A percentile compares a stretch with the other conserved stretches of the same genome.
phyloP scores from a whole-genome alignment of 345 rosid species.

The Iberis pinnata region DNA sequence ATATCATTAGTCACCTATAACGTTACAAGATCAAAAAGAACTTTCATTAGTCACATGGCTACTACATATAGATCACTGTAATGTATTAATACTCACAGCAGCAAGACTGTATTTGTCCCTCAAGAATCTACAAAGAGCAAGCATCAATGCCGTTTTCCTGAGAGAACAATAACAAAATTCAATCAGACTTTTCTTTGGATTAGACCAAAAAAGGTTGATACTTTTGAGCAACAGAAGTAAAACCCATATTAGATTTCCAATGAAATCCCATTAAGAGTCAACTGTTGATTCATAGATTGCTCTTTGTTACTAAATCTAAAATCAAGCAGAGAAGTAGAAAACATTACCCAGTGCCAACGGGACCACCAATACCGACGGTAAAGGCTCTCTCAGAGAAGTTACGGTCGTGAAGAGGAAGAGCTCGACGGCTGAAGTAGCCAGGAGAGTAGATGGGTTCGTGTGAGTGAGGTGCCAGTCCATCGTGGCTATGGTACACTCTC shows the following conservation, averaged over 20 bases:
- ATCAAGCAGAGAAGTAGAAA: not conserved
- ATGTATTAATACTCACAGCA: slow-evolving; percentile 51
- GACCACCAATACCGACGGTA: slow-evolving; percentile 94
- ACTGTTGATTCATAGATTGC: not conserved
- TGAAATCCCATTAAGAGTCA: not conserved
- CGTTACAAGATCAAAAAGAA: not conserved
- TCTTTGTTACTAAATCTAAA: not conserved
- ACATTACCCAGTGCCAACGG: slow-evolving; percentile 88
- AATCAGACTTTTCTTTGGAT: too few relatives aligned
- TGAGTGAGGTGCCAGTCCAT: slow-evolving; percentile 95
- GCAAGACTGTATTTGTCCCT: slow-evolving; percentile 93
- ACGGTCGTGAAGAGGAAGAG: slow-evolving; percentile 64
- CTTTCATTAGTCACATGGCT: not conserved
- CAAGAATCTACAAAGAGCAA: slow-evolving; percentile 67
- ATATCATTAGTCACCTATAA: slow-evolving; percentile 92
- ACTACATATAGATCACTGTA: not conserved
- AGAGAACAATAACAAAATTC: slow-evolving; percentile 1
- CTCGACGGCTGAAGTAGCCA: slow-evolving; percentile 82
- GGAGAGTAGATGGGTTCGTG: slow-evolving; percentile 98
- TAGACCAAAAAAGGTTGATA: not conserved
- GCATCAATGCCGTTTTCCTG: slow-evolving; percentile 94
- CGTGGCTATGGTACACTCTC: slow-evolving; percentile 84
- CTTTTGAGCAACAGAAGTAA: not conserved
- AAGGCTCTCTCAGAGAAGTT: slow-evolving; percentile 88
- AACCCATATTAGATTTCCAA: not conserved